Base-by-base conservation (phyloP, 1,139 yeast genomes). In the Saccharomyces hybrid region DNA sequence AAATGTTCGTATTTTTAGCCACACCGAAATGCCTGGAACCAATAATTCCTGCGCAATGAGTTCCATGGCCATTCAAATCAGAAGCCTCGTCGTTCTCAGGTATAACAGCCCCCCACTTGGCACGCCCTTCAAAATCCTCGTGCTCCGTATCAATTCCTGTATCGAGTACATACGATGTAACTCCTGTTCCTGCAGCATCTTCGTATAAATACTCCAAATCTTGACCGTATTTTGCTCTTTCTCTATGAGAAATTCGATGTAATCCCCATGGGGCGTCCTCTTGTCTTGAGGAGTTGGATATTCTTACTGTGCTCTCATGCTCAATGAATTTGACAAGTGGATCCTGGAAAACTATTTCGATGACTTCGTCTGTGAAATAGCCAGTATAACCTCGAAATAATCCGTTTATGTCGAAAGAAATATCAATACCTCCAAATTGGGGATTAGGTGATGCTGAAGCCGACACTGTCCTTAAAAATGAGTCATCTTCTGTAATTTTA, bases 211-310 rank as follows among this genome's bases (percentile, higher is more conserved):
- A 91, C 74, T 88, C 86, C 81, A 31, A 31, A 28, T 88, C 89
- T 78, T 86, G 88, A 53, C 89, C 78, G 58, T 87, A 86, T 62
- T 89, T 79, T 57, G 83, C 82, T 32, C 84, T 79, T 59, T 86
- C 81, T 71, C 97, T 86, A 77, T 91, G 97, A 51, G 97, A 88
- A 58, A 91, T 82, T 76, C 99, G 84, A 50, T 98, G 95, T 64
- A 91, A 80, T 66, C 97, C 97, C 98, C 97, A 90, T 55, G 97
- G 96, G 50, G 96, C 93, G 62, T 89, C 89, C 66, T 83, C 83
- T 76, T 89, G 93, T 57, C 80, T 74, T 53, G 78, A 76, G 61
- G 82, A 81, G 63, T 85, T 86, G 57, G 76, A 73, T 52, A 91
- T 81, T 61, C 78, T 75, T 53, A 90, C 96, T 59, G 79, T 74